phyloP scores from a whole-genome alignment of 1,139 yeast genomes.

The Pichia sp. region DNA sequence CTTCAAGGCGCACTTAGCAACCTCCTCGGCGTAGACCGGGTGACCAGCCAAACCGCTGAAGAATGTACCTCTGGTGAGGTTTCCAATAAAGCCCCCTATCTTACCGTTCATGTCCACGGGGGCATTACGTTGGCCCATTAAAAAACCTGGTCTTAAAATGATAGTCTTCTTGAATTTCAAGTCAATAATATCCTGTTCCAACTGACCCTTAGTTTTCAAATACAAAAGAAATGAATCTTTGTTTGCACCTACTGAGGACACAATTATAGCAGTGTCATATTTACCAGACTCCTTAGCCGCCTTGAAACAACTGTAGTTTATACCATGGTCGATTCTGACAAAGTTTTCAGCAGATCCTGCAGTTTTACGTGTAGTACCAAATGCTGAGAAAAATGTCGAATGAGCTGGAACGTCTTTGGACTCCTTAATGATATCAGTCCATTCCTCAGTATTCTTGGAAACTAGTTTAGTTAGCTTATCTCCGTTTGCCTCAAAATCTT shows the following conservation, averaged over 20 bases:
- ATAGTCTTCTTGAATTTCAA: slow-evolving; percentile 63
- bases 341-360: slow-evolving; percentile 72
- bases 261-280: slow-evolving; percentile 56
- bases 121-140: slow-evolving; percentile 56
- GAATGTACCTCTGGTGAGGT: slow-evolving; percentile 35
- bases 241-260: slow-evolving; percentile 59
- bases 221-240: slow-evolving; percentile 53
- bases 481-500: slow-evolving; percentile 18
- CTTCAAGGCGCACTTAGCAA: slow-evolving; percentile 43
- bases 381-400: slow-evolving; percentile 49
- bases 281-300: slow-evolving; percentile 63
- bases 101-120: slow-evolving; percentile 38
- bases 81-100: slow-evolving; percentile 33
- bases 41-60: slow-evolving; percentile 32
- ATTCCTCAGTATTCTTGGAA: slow-evolving; percentile 22
- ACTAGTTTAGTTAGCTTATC: slow-evolving; percentile 18
- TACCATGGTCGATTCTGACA: slow-evolving; percentile 63
- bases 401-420: slow-evolving; percentile 19
- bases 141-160: slow-evolving; percentile 65
- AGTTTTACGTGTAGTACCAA: slow-evolving; percentile 69
- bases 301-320: slow-evolving; percentile 59
- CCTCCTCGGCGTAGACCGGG: slow-evolving; percentile 47
- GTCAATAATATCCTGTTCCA: slow-evolving; percentile 55
- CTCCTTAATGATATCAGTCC: slow-evolving; percentile 23
- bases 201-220: slow-evolving; percentile 55